Evolutionary conservation across 2,329 filamentous ascomycete genomes (phyloP).

Genomic region (Exutisphaerella laricina): DNA sequence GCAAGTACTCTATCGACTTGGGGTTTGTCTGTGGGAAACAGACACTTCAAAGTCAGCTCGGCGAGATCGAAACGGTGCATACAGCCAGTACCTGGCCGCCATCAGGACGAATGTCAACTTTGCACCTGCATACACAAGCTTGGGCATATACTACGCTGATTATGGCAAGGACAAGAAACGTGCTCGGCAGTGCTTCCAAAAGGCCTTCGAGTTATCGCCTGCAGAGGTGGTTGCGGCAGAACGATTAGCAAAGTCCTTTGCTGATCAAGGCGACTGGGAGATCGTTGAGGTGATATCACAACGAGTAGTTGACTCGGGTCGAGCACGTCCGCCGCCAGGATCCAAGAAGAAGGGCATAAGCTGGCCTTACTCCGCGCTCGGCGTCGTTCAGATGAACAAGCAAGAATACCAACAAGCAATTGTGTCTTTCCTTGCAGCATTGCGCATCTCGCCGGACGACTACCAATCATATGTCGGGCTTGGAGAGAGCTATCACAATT

Average conservation of each 20-base stretch:
- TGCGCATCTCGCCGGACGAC: conserved; percentile 76
- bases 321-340: conserved; percentile 80
- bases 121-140: conserved; percentile 83
- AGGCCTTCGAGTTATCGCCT: conserved; percentile 86
- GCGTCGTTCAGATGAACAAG: conserved; percentile 90
- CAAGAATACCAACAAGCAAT: conserved; percentile 86
- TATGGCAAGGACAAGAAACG: conserved; percentile 82
- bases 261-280: conserved; percentile 90
- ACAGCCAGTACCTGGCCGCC: conserved; percentile 73
- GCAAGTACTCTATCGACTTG: conserved; percentile 80
- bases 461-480: conserved; percentile 96
- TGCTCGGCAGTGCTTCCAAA: conserved; percentile 89
- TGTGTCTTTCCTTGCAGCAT: conserved; percentile 82
- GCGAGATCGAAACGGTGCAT: conserved; percentile 75
- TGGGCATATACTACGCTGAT: conserved; percentile 87
- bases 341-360: conserved; percentile 90
- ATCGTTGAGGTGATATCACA: conserved; percentile 89
- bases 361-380: conserved; percentile 92
- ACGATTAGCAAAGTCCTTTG: conserved; percentile 76
- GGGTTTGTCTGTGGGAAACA: conserved; percentile 78
- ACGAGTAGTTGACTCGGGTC: conserved; percentile 89
- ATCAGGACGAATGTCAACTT: conserved; percentile 83
- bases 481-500: conserved; percentile 95
- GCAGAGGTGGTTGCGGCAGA: conserved; percentile 84
- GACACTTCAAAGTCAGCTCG: conserved; percentile 68